Percentiles rank a stretch among this genome's conserved stretches.
phyloP scores from a whole-genome alignment of 1,284 basidiomycete genomes.

The Rhodofomes roseus region DNA sequence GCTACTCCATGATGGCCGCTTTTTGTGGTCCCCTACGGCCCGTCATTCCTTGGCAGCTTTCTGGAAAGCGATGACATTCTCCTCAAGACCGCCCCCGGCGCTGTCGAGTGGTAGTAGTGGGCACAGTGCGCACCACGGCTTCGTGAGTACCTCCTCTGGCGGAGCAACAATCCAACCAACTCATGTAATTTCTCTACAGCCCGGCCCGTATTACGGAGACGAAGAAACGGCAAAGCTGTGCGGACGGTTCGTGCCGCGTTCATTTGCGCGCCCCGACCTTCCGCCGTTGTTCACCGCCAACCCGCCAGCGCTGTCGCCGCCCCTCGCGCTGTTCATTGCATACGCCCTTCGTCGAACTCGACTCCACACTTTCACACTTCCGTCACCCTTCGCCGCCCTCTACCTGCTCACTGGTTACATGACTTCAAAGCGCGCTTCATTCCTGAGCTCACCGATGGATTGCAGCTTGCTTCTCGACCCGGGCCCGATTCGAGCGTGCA shows the following conservation, averaged over 20 bases:
- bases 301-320: constrained; percentile 47
- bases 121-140: constrained; percentile 11
- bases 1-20: constrained; percentile 26
- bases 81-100: constrained; percentile 12
- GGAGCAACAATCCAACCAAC: background rate
- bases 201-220: constrained; percentile 80
- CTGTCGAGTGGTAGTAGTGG: constrained; percentile 1
- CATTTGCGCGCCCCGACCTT: constrained; percentile 70
- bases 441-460: no score
- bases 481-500: no score
- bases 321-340: constrained; percentile 80
- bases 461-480: no score
- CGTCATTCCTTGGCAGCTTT: constrained; percentile 30
- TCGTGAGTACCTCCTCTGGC: constrained; percentile 13
- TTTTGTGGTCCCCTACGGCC: constrained; percentile 24
- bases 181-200: constrained; percentile 2
- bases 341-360: constrained; percentile 90
- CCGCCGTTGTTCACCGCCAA: constrained; percentile 29
- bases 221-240: constrained; percentile 62
- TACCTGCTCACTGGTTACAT: no score
- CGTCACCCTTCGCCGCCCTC: constrained; percentile 78
- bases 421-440: no score
- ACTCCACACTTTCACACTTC: constrained; percentile 76
- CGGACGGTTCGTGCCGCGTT: constrained; percentile 75
- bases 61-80: constrained; percentile 21